Percentiles rank a stretch among this genome's conserved stretches.
These are phyloP conservation scores for Termitomyces sp. DNA, from an alignment of 768 basidiomycete genomes.

Conservation along the genomic window DNA sequence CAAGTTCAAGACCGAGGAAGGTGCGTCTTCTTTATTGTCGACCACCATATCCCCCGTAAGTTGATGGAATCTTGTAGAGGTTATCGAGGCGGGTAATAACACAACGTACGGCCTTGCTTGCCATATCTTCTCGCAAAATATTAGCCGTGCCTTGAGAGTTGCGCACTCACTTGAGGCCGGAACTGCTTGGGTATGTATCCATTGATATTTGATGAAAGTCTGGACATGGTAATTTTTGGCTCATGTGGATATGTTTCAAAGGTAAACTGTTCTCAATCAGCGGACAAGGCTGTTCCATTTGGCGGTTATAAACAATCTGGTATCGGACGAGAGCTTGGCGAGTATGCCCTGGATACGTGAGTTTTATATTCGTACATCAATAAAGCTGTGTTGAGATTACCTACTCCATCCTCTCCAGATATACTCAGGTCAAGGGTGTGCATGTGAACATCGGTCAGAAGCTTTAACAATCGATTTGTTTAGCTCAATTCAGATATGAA, in stretches of 20 bases:
- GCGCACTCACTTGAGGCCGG: constrained; percentile 18
- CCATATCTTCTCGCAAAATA: constrained; percentile 16
- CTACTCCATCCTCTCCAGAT: not conserved
- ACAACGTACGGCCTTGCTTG: constrained; percentile 16
- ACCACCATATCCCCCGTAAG: constrained; percentile 21
- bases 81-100: constrained; percentile 17
- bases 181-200: constrained; percentile 9
- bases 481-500: no score
- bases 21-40: constrained; percentile 4
- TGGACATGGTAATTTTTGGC: not conserved
- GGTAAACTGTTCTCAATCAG: constrained; percentile 16
- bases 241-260: not conserved
- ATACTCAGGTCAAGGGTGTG: constrained; percentile 17
- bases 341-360: constrained; percentile 21
- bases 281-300: constrained; percentile 16
- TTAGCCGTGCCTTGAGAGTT: constrained; percentile 16
- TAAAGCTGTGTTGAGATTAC: not conserved
- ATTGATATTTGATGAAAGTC: no score
- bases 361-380: not conserved
- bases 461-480: not conserved
- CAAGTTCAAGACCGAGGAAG: constrained; percentile 59
- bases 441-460: constrained; percentile 16
- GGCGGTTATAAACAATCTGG: constrained; percentile 24
- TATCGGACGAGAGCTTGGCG: constrained; percentile 19
- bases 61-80: constrained; percentile 9